Evolutionary conservation across 257 asterid species (phyloP).

Genomic region (Solanum pimpinellifolium): DNA sequence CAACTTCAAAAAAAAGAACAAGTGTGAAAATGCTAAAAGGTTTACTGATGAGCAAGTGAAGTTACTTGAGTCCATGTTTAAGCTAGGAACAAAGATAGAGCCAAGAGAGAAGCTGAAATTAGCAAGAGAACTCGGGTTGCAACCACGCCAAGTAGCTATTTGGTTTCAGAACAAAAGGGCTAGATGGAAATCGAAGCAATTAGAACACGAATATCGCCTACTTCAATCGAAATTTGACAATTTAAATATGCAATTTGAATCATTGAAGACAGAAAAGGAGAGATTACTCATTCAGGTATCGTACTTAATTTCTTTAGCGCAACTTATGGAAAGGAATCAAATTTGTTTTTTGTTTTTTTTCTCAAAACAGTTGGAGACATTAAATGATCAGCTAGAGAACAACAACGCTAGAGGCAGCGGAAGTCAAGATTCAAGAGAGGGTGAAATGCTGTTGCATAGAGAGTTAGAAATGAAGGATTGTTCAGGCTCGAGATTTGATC

Average conservation of each 20-base stretch:
- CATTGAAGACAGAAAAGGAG: constrained; percentile 30
- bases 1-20: constrained; percentile 9
- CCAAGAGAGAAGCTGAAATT: constrained; percentile 38
- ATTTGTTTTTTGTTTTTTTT: not conserved
- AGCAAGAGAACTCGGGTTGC: constrained; percentile 45
- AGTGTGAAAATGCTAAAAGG: constrained; percentile 20
- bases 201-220: constrained; percentile 27
- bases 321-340: not conserved
- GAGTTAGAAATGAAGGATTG: constrained; percentile 2
- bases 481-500: not conserved
- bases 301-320: not conserved
- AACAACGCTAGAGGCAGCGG: not conserved
- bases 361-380: constrained; percentile 28
- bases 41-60: constrained; percentile 49
- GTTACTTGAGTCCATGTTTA: constrained; percentile 38
- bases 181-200: constrained; percentile 55
- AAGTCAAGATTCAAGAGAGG: constrained; percentile 3
- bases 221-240: constrained; percentile 23
- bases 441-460: not conserved
- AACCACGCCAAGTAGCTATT: constrained; percentile 60
- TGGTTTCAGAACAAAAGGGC: constrained; percentile 80
- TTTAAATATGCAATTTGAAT: constrained; percentile 21
- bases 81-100: constrained; percentile 38
- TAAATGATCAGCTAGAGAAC: constrained; percentile 14
- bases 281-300: constrained; percentile 32